Base-by-base conservation (phyloP, 495 filamentous ascomycete genomes). In the Penicillium paxilli region DNA sequence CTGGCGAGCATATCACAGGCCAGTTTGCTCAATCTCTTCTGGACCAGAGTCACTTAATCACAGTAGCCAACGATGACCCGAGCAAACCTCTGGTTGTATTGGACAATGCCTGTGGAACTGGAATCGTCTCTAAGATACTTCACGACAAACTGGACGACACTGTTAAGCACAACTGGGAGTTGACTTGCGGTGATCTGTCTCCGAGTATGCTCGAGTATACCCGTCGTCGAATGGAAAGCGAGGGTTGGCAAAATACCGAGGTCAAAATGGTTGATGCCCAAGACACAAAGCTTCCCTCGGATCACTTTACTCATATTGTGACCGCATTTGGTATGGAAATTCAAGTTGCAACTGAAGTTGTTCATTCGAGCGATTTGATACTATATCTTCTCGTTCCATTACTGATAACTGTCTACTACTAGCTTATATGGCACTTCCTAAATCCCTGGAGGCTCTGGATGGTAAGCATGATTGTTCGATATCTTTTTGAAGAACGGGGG, bases 41-140 rank as follows among this genome's bases (percentile, higher is more conserved):
- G 11, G 55, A 64, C 3, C 65, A 73, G 47, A 69, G 63, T 42
- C 64, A 64, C 26, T 5, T 67, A 10, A 19, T 52, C 17, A 44
- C 24, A 5, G 37, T 68, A 6, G 52, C 63, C n/a, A 60, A 58
- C 17, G 42, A 55, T 17, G 50, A 49, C 16, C 59, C 50, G 9
- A 40, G 60, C 33, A 49, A 54, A 10, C 53, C 62, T n/a, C 55
- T 69, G 1, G 54, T 67, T 10, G 59, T 76, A 14, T 51, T 78
- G 16, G 75, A 78, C 33, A 70, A 71, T 51, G 74, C 69, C 4
- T 78, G 72, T 42, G 73, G 75, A n/a, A 70, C 72, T 22, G 73
- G 72, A 0, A 60, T 78, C 33, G 56, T 75, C 16, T 67, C 71
- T 7, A 63, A 59, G 17, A 47, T 57, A 4, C 61, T 76, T 7